These are phyloP conservation scores for Tremella fuciformis DNA, from an alignment of 768 basidiomycete genomes.

Conservation along the genomic window DNA sequence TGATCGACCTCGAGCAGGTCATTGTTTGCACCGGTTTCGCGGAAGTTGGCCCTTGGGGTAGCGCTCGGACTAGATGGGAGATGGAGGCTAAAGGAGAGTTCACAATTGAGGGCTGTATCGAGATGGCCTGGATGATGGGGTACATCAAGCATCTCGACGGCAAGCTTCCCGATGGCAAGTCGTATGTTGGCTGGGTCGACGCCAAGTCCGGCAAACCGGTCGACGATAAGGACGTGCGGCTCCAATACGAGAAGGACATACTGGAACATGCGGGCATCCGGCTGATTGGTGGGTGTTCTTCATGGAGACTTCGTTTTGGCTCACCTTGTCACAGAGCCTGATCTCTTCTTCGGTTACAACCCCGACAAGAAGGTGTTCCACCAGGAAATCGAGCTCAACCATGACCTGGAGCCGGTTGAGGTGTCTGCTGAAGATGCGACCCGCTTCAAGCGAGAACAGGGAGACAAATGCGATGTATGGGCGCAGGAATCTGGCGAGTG, in stretches of 20 bases:
- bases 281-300: constrained; percentile 68
- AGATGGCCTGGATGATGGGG: constrained; percentile 99
- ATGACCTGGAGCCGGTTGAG: constrained; percentile 95
- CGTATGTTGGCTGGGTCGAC: constrained; percentile 98
- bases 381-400: constrained; percentile 92
- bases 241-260: constrained; percentile 92
- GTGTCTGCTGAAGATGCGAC: constrained; percentile 84
- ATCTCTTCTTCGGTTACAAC: constrained; percentile 95
- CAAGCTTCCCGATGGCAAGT: constrained; percentile 82
- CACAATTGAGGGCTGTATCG: constrained; percentile 95
- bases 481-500: constrained; percentile 85
- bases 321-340: constrained; percentile 75
- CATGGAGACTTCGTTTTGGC: constrained; percentile 4
- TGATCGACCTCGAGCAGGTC: constrained; percentile 94
- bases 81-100: constrained; percentile 98
- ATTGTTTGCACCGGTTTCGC: constrained; percentile 94
- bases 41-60: constrained; percentile 98
- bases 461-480: constrained; percentile 95
- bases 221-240: constrained; percentile 94
- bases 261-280: constrained; percentile 86
- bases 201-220: constrained; percentile 88
- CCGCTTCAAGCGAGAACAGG: constrained; percentile 95
- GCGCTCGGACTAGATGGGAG: constrained; percentile 97
- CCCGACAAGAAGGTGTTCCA: constrained; percentile 96
- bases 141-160: constrained; percentile 98